Conservation (phyloP, 768 basidiomycete genomes). For the Mycena epipterygia region DNA sequence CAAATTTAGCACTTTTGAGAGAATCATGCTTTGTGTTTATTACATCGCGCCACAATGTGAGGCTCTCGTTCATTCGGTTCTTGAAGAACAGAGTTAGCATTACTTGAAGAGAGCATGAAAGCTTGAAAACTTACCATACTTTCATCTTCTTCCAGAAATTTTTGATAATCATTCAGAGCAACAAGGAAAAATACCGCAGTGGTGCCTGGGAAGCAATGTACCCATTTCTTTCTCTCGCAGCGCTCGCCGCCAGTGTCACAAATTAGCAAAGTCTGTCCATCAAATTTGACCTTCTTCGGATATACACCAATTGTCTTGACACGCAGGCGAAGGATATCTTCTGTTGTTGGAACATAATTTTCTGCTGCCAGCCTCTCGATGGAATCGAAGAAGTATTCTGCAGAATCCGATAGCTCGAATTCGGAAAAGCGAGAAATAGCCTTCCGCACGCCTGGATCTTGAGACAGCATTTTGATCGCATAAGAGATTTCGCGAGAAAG, state of each 20-base stretch:
- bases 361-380: conserved; percentile 8
- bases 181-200: conserved; percentile 7
- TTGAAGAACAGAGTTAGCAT: conserved; percentile 2
- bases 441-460: conserved; percentile 3
- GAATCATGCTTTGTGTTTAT: neutral
- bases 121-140: conserved; percentile 1
- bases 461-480: conserved; percentile 17
- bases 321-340: conserved; percentile 13
- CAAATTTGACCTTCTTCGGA: conserved; percentile 5
- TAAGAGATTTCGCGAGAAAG: neutral
- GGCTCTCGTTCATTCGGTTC: conserved; percentile 6
- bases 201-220: conserved; percentile 6
- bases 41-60: neutral
- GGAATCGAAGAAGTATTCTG: conserved; percentile 11
- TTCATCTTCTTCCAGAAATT: neutral
- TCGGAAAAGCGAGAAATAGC: conserved; percentile 1
- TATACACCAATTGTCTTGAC: conserved; percentile 7
- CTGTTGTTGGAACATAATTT: conserved; percentile 11
- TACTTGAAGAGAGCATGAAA: conserved; percentile 7
- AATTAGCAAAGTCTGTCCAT: conserved; percentile 9
- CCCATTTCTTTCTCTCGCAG: conserved; percentile 3
- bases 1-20: conserved; percentile 10
- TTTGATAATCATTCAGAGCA: conserved; percentile 15
- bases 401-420: conserved; percentile 3
- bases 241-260: conserved; percentile 9